These are phyloP conservation scores for Cyberlindnera saturnus DNA, from an alignment of 805 yeast species.

Conservation along the genomic window DNA sequence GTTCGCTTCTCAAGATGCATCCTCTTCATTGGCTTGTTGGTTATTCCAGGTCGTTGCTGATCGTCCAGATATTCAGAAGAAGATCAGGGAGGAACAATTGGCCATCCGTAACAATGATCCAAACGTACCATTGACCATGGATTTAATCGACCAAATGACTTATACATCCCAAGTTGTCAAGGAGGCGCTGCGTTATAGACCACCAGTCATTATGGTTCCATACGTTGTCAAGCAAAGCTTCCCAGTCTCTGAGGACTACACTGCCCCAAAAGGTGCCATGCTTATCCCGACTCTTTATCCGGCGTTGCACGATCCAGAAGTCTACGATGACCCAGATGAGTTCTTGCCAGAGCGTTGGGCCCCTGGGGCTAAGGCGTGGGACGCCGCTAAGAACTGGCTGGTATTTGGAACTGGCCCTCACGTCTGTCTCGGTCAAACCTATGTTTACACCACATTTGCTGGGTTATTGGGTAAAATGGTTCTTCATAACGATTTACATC, in stretches of 20 bases:
- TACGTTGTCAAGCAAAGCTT: constrained; percentile 84
- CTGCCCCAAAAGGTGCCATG: constrained; percentile 97
- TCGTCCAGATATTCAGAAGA: constrained; percentile 82
- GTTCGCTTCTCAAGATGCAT: constrained; percentile 97
- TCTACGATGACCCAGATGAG: constrained; percentile 88
- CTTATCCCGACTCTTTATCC: constrained; percentile 94
- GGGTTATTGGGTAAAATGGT: constrained; percentile 89
- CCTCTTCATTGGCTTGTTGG: constrained; percentile 97
- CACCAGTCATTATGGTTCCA: constrained; percentile 98
- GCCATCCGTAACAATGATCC: constrained; percentile 77
- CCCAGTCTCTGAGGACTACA: constrained; percentile 76
- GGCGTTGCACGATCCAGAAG: constrained; percentile 95
- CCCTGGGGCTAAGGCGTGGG: constrained; percentile 67
- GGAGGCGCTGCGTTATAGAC: constrained; percentile 90
- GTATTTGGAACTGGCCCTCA: constrained; percentile 98
- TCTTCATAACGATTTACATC: constrained; percentile 73
- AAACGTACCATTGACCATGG: constrained; percentile 51
- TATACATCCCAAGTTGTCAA: constrained; percentile 88
- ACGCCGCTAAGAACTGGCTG: constrained; percentile 85
- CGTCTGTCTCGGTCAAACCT: constrained; percentile 90
- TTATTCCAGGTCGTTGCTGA: constrained; percentile 94
- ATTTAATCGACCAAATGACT: constrained; percentile 76
- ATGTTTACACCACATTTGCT: constrained; percentile 85
- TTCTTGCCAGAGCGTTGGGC: constrained; percentile 96
- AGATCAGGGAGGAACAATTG: constrained; percentile 90